Evolutionary conservation across 2,329 filamentous ascomycete species (phyloP).

Genomic region (Aureobasidium melanogenum): DNA sequence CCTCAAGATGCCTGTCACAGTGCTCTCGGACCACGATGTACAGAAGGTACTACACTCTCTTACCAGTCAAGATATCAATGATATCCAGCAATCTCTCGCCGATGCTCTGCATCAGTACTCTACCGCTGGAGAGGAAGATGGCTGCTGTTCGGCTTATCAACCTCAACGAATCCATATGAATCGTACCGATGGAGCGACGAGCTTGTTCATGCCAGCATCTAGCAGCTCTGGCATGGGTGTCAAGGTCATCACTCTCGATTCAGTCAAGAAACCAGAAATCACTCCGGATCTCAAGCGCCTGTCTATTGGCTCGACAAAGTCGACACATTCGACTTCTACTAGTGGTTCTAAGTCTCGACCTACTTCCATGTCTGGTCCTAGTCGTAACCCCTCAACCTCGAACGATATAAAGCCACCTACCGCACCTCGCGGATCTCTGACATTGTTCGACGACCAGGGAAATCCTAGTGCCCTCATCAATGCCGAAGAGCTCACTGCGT

Average conservation of each 20-base stretch:
- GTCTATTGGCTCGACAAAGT: conserved; percentile 11
- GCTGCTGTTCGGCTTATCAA: conserved; percentile 52
- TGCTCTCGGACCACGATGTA: conserved; percentile 50
- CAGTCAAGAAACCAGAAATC: conserved; percentile 12
- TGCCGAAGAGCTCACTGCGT: conserved; percentile 59
- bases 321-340: not conserved
- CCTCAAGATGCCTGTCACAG: conserved; percentile 48
- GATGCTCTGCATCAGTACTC: conserved; percentile 58
- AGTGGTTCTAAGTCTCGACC: not conserved
- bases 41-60: conserved; percentile 47
- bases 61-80: conserved; percentile 46
- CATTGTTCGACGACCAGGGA: conserved; percentile 46
- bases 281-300: conserved; percentile 21
- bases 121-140: conserved; percentile 47
- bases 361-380: conserved; percentile 7
- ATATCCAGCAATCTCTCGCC: conserved; percentile 49
- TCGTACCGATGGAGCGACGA: conserved; percentile 52
- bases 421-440: conserved; percentile 43
- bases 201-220: conserved; percentile 59
- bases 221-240: conserved; percentile 52
- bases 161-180: conserved; percentile 53
- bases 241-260: conserved; percentile 53
- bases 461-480: conserved; percentile 54
- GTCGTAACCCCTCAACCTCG: conserved; percentile 19
- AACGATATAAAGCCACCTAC: conserved; percentile 16